Percentiles rank a stretch among this genome's conserved stretches.
These are phyloP conservation scores for Coprinopsis sp. DNA, from an alignment of 768 basidiomycete genomes.

Conservation along the genomic window DNA sequence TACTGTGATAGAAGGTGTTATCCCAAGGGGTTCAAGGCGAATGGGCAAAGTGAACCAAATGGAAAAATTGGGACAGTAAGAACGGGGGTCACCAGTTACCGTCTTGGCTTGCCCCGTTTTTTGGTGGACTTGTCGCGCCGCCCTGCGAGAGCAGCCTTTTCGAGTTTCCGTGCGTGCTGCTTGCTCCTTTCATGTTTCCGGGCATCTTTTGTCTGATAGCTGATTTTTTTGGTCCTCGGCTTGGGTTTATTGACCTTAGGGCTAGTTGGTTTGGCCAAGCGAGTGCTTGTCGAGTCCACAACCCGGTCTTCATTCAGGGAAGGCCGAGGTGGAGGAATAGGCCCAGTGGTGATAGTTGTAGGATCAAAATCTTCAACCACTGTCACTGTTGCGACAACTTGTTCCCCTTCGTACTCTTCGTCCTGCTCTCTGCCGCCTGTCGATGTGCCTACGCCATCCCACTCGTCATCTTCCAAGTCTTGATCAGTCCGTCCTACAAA, in stretches of 20 bases:
- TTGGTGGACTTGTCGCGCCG: slow-evolving; percentile 9
- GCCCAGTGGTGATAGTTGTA: slow-evolving; percentile 49
- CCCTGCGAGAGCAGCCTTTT: slow-evolving; percentile 15
- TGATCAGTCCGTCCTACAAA: slow-evolving; percentile 16
- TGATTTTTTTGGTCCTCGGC: slow-evolving; percentile 14
- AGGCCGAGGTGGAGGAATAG: slow-evolving; percentile 13
- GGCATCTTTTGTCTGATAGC: slow-evolving; percentile 16
- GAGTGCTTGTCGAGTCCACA: background rate
- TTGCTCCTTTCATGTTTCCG: slow-evolving; percentile 14
- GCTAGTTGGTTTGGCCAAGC: slow-evolving; percentile 11
- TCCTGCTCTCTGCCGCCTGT: slow-evolving; percentile 40
- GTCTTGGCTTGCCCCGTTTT: slow-evolving; percentile 10
- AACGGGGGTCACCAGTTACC: slow-evolving; percentile 4
- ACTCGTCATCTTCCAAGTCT: slow-evolving; percentile 43
- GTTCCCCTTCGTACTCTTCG: slow-evolving; percentile 78
- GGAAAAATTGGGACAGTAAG: background rate
- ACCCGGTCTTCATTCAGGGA: slow-evolving; percentile 8
- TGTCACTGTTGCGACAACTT: slow-evolving; percentile 83
- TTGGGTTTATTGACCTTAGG: slow-evolving; percentile 5
- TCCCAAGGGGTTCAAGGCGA: too few relatives aligned
- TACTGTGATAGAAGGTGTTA: too few relatives aligned
- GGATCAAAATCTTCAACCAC: slow-evolving; percentile 91
- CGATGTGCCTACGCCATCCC: slow-evolving; percentile 38
- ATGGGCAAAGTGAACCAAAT: too few relatives aligned
- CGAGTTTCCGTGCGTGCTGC: slow-evolving; percentile 13